Conservation (phyloP, 1,284 basidiomycete species). For the Ceratorhiza oryzae-sativae region DNA sequence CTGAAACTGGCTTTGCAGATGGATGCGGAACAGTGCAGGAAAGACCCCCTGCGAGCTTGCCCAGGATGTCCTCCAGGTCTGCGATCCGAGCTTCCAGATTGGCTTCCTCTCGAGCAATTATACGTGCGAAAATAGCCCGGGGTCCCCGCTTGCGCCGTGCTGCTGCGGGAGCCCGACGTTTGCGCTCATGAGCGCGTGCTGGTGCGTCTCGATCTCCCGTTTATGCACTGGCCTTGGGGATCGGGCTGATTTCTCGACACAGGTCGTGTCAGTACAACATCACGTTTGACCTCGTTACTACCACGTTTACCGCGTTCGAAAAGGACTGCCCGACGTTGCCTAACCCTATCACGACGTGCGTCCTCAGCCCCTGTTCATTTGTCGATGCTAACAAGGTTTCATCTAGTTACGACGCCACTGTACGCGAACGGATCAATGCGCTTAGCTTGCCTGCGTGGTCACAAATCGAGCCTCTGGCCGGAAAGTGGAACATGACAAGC, state of each 20-base stretch:
- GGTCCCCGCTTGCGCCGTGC: conserved; percentile 22
- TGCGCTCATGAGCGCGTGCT: conserved; percentile 38
- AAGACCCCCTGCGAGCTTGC: conserved; percentile 31
- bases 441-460: conserved; percentile 31
- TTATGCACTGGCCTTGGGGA: neutral
- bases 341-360: conserved; percentile 33
- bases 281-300: conserved; percentile 37
- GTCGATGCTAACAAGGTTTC: neutral
- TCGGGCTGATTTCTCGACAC: neutral
- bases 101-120: conserved; percentile 26
- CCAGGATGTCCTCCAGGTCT: conserved; percentile 33
- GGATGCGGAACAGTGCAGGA: conserved; percentile 31
- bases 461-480: conserved; percentile 12
- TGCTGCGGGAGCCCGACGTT: conserved; percentile 39
- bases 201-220: conserved; percentile 6
- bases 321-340: conserved; percentile 27
- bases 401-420: conserved; percentile 18
- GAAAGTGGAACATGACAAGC: conserved; percentile 35
- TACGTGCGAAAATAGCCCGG: conserved; percentile 11
- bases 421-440: conserved; percentile 19
- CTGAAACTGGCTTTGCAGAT: neutral
- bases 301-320: conserved; percentile 33
- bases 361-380: neutral
- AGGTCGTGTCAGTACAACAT: conserved; percentile 38
- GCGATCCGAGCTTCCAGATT: conserved; percentile 6